A percentile compares a stretch with the other conserved stretches of the same genome.
These are phyloP conservation scores for Aureobasidium lini DNA, from an alignment of 2,329 filamentous ascomycete species.

Conservation along the genomic window DNA sequence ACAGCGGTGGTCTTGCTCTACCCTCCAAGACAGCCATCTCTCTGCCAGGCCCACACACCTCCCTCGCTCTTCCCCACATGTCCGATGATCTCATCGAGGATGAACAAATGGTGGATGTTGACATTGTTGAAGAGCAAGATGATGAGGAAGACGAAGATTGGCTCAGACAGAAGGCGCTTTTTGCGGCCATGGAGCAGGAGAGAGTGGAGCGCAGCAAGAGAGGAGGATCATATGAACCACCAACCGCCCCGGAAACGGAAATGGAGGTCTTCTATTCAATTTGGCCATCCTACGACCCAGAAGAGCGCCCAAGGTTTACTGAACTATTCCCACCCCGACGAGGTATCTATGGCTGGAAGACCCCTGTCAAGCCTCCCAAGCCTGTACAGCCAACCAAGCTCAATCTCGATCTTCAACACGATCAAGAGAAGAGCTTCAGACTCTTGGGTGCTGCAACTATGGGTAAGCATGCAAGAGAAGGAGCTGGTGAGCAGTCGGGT, in stretches of 20 bases:
- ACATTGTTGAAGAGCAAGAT: constrained; percentile 22
- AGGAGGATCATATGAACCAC: constrained; percentile 43
- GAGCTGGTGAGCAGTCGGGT: constrained; percentile 48
- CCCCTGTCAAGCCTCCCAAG: constrained; percentile 71
- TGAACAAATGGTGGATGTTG: constrained; percentile 6
- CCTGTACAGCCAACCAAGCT: constrained; percentile 80
- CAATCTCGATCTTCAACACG: constrained; percentile 73
- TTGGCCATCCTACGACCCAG: constrained; percentile 73
- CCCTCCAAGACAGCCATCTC: constrained; percentile 18
- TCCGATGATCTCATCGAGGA: constrained; percentile 8
- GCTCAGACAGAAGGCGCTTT: constrained; percentile 25
- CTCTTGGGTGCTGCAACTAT: constrained; percentile 54
- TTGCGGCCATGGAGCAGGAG: constrained; percentile 17
- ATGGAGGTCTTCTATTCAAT: constrained; percentile 70
- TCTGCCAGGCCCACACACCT: constrained; percentile 13
- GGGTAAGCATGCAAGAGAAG: constrained; percentile 40
- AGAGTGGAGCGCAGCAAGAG: constrained; percentile 32
- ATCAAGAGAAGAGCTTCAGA: constrained; percentile 80
- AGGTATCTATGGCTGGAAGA: constrained; percentile 70
- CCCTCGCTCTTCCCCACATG: constrained; percentile 2
- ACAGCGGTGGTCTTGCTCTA: constrained; percentile 24
- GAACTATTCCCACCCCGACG: constrained; percentile 75
- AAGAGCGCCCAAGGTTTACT: constrained; percentile 69
- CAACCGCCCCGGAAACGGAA: constrained; percentile 62
- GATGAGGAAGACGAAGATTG: constrained; percentile 23